Evolutionary conservation across 805 yeast genomes (phyloP), one percentile per base, ranked within the genome.

Genomic region (Helenozyma baotianmanensis): DNA sequence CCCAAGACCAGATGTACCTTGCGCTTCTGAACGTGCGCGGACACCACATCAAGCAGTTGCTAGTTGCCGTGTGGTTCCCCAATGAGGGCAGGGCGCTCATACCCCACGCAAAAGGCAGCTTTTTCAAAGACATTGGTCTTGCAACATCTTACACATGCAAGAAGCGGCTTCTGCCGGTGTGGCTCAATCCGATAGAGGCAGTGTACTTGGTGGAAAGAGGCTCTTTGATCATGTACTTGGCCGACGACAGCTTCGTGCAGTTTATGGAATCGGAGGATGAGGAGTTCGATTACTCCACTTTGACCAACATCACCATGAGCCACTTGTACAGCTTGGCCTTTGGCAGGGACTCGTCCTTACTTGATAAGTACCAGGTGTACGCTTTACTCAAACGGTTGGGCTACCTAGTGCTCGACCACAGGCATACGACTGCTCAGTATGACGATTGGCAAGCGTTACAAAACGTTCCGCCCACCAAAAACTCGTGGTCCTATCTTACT

Each of bases 191-290:
- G 12, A 77, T 84, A 37, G 97, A 89, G 47, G 71, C 80, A 6
- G 61, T 87, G 1, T 89, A 88, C 54, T 60, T 89, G 35, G 74
- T 80, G 2, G 96, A 89, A 53, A 64, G 97, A 50, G 97, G 97
- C 1, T 56, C 69, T 2, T 45, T 65, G 43, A 39, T 56, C 9
- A 42, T 60, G 5, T 62, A 56, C 39, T 32, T 58, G 25, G 50
- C 45, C 11, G 45, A 50, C 31, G 50, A 43, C 0, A 32, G 25
- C 13, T 58, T 52, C 34, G 30, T 40, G 16, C 28, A 38, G 9
- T 59, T 50, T 32, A 29, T 64, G 9, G 38, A 38, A 19, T 23
- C 42, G 18, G 50, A 39, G 5, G 41, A 47, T 3, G 51, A 45
- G 6, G 44, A 17, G 6, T 61, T 58, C 30, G 52, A 52, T 29